These are phyloP conservation scores for Canariomyces notabilis DNA, from an alignment of 2,329 filamentous ascomycete genomes.

Conservation along the genomic window DNA sequence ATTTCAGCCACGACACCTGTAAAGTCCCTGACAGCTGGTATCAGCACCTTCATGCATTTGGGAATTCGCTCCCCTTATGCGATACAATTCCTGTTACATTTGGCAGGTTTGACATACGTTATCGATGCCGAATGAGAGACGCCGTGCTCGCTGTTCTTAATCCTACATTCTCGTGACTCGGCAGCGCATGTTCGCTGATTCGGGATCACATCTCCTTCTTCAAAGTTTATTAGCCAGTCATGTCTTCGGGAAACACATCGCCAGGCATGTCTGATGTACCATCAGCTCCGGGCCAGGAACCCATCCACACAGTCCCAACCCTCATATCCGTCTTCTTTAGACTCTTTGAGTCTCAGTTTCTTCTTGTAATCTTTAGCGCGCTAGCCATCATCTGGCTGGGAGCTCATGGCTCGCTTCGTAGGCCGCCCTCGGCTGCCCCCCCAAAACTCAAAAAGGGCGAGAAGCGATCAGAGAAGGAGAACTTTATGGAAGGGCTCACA, in stretches of 20 bases:
- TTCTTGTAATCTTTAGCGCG: slow-evolving; percentile 56
- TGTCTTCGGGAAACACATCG: slow-evolving; percentile 14
- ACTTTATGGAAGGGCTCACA: slow-evolving; percentile 57
- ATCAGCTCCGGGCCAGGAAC: background rate
- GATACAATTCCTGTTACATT: no score
- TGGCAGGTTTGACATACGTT: background rate
- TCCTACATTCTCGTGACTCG: background rate
- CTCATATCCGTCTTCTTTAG: slow-evolving; percentile 11
- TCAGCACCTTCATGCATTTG: no score
- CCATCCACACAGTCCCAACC: background rate
- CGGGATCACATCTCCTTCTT: background rate
- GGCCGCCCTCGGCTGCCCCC: slow-evolving; percentile 72
- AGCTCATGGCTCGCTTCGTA: slow-evolving; percentile 76
- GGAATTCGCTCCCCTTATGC: no score
- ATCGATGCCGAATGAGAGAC: background rate
- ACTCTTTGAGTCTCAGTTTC: slow-evolving; percentile 31
- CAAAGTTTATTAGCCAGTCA: no score
- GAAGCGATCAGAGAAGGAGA: slow-evolving; percentile 46
- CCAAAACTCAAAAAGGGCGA: slow-evolving; percentile 42
- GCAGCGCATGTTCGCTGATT: background rate
- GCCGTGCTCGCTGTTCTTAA: no score
- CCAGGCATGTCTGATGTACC: slow-evolving; percentile 4
- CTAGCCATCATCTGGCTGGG: slow-evolving; percentile 80
- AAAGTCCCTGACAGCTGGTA: no score
- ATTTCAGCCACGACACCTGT: no score